These are phyloP conservation scores for Cyclostephanos invisitatus DNA, from an alignment of 108 stramenopile species.

Conservation along the genomic window DNA sequence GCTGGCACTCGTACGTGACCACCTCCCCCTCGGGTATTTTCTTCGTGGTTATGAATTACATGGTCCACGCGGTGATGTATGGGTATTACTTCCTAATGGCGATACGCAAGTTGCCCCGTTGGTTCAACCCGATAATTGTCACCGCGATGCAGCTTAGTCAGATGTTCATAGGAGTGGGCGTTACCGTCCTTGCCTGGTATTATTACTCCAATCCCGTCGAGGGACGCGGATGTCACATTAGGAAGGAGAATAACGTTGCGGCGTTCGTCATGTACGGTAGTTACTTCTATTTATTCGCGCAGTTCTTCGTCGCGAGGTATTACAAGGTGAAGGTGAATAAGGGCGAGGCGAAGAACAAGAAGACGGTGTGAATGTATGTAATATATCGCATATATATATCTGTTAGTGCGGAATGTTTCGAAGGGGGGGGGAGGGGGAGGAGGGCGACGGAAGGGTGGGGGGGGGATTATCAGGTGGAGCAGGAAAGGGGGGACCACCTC, in stretches of 20 bases:
- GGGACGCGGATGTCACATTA: constrained; percentile 53
- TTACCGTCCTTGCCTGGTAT: constrained; percentile 74
- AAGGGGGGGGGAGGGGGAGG: background rate
- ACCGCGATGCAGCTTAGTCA: constrained; percentile 92
- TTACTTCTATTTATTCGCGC: constrained; percentile 85
- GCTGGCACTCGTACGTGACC: constrained; percentile 95
- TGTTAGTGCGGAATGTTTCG: background rate
- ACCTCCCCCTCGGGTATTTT: constrained; percentile 89
- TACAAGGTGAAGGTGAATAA: constrained; percentile 54
- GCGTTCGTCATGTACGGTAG: constrained; percentile 91
- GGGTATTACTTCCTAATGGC: constrained; percentile 97
- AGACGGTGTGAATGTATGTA: constrained; percentile 23
- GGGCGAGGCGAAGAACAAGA: constrained; percentile 49
- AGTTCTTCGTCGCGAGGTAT: constrained; percentile 88
- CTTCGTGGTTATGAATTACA: constrained; percentile 99
- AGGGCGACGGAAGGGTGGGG: background rate
- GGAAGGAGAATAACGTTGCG: constrained; percentile 82
- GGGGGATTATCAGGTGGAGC: no score
- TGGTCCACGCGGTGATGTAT: constrained; percentile 99
- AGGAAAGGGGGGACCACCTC: no score
- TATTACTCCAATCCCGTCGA: constrained; percentile 53
- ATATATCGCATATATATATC: background rate
- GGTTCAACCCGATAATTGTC: constrained; percentile 86
- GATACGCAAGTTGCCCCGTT: constrained; percentile 70
- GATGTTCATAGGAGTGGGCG: constrained; percentile 92